Conservation (phyloP, 495 filamentous ascomycete species). For the Penicillium lividum region DNA sequence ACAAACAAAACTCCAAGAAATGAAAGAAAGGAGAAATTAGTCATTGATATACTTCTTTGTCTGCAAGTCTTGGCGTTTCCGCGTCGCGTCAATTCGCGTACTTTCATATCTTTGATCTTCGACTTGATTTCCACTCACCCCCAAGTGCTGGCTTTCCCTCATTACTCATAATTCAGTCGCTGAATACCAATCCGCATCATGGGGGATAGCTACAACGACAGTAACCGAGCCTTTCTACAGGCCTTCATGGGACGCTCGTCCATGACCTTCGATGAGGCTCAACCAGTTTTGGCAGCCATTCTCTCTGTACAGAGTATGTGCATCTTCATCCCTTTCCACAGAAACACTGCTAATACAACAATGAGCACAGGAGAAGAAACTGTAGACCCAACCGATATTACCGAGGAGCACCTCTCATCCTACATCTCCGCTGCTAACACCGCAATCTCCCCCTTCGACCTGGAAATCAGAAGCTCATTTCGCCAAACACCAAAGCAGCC, state of each 20-base stretch:
- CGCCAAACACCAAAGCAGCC: conserved; percentile 52
- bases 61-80: conserved; percentile 20
- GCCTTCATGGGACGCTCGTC: conserved; percentile 77
- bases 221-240: conserved; percentile 91
- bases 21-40: background rate
- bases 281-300: conserved; percentile 75
- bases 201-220: conserved; percentile 54
- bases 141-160: background rate
- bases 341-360: background rate
- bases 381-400: conserved; percentile 59
- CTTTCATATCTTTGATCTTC: conserved; percentile 6
- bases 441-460: conserved; percentile 75
- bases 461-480: conserved; percentile 74
- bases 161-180: background rate
- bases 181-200: conserved; percentile 1
- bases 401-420: conserved; percentile 63
- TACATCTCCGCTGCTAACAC: conserved; percentile 70
- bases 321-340: background rate
- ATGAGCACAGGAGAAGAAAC: conserved; percentile 29
- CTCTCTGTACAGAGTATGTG: conserved; percentile 54
- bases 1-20: no score
- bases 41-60: background rate
- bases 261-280: conserved; percentile 72
- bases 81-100: conserved; percentile 23
- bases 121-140: background rate